Conservation (phyloP, 352 stramenopile species). For the Thraustotheca clavata region DNA sequence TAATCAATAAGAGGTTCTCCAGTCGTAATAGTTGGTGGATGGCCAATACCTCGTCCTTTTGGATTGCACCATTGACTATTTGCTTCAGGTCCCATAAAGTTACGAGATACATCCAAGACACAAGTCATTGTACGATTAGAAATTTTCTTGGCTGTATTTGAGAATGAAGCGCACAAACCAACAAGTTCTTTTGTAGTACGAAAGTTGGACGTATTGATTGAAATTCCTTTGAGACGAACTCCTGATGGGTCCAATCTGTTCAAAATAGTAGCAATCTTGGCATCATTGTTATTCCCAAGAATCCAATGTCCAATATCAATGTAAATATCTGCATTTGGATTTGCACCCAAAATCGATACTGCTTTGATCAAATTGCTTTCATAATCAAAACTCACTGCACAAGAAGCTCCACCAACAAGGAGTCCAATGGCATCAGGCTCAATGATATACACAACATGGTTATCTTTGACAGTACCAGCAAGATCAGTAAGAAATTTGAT, state of each 20-base stretch:
- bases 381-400: constrained; percentile 23
- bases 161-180: constrained; percentile 27
- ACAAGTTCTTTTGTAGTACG: constrained; percentile 32
- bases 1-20: constrained; percentile 29
- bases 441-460: constrained; percentile 30
- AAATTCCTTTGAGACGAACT: constrained; percentile 32
- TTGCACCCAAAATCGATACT: constrained; percentile 20
- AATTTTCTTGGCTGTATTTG: constrained; percentile 20
- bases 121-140: constrained; percentile 28
- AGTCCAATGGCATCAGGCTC: constrained; percentile 30
- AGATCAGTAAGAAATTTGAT: constrained; percentile 24
- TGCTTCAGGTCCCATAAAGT: constrained; percentile 23
- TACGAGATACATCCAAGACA: constrained; percentile 37
- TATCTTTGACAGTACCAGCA: constrained; percentile 6
- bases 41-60: constrained; percentile 32
- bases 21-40: constrained; percentile 26
- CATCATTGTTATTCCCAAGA: constrained; percentile 23
- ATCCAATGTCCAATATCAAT: constrained; percentile 29
- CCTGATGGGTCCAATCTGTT: constrained; percentile 23
- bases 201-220: constrained; percentile 54
- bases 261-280: constrained; percentile 29
- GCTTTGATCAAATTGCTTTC: constrained; percentile 24
- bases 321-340: constrained; percentile 28
- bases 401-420: constrained; percentile 22
- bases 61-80: constrained; percentile 39